Conservation (phyloP, 257 asterid genomes). For the Leptodermis oblonga region DNA sequence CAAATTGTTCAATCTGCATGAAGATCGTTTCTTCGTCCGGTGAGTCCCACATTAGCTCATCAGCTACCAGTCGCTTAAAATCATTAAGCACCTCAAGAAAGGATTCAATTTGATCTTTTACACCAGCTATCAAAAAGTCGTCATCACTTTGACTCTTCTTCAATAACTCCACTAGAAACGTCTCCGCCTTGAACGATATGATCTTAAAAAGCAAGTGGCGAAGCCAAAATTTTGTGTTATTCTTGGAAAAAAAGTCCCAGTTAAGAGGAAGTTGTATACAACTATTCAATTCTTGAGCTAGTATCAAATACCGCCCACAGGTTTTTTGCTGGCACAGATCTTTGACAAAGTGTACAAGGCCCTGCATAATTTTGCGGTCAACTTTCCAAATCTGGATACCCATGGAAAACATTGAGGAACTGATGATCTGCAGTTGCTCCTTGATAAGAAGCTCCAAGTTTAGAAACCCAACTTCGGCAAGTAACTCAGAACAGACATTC, state of each 20-base stretch:
- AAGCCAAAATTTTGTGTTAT: neutral
- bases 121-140: neutral
- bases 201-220: neutral
- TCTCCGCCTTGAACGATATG: neutral
- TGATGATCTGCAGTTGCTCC: neutral
- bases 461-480: neutral
- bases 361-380: neutral
- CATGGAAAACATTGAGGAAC: neutral
- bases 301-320: neutral
- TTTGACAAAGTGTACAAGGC: neutral
- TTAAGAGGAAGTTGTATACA: neutral
- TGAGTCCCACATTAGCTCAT: neutral
- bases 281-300: neutral
- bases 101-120: neutral
- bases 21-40: neutral
- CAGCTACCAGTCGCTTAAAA: neutral
- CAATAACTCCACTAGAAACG: neutral
- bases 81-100: neutral
- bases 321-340: neutral
- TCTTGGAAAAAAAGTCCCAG: neutral
- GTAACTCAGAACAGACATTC: neutral
- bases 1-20: neutral
- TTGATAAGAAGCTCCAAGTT: neutral
- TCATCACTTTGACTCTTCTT: neutral
- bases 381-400: neutral